These are phyloP conservation scores for Ascomycota sp. DNA, from an alignment of 2,329 filamentous ascomycete genomes.

Conservation along the genomic window DNA sequence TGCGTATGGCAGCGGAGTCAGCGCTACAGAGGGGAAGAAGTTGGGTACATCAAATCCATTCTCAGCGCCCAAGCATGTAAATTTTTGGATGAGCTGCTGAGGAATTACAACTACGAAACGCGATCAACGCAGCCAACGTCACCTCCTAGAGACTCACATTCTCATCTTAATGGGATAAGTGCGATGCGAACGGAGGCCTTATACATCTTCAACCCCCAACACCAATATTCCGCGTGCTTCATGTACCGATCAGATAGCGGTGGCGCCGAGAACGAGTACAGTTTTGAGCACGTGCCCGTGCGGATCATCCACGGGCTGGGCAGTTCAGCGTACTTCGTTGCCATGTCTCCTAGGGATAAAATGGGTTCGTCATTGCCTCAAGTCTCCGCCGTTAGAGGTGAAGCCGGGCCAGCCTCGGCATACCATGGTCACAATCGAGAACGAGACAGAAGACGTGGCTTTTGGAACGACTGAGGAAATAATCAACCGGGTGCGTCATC, in stretches of 20 bases:
- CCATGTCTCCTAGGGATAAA: conserved; percentile 1
- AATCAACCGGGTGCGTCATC: conserved; percentile 1
- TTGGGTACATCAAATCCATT: background rate
- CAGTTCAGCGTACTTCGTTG: conserved; percentile 2
- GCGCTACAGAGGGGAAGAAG: background rate
- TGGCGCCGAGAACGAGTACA: background rate
- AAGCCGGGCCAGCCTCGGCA: background rate
- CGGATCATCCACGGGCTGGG: conserved; percentile 1
- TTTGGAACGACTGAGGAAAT: background rate
- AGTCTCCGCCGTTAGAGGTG: background rate
- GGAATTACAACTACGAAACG: too few relatives aligned
- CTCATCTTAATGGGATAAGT: too few relatives aligned
- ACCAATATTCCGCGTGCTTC: conserved; percentile 2
- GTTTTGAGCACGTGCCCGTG: conserved; percentile 3
- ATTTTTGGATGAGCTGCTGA: background rate
- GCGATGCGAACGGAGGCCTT: conserved; percentile 1
- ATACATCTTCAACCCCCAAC: conserved; percentile 3
- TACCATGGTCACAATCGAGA: background rate
- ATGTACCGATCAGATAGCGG: conserved; percentile 1
- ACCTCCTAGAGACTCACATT: too few relatives aligned
- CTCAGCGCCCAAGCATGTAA: background rate
- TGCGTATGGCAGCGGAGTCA: background rate
- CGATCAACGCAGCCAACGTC: too few relatives aligned
- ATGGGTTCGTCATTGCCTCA: background rate
- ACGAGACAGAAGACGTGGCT: background rate